Evolutionary conservation across 2,329 filamentous ascomycete genomes (phyloP).

Genomic region (Magnaporthales sp.): DNA sequence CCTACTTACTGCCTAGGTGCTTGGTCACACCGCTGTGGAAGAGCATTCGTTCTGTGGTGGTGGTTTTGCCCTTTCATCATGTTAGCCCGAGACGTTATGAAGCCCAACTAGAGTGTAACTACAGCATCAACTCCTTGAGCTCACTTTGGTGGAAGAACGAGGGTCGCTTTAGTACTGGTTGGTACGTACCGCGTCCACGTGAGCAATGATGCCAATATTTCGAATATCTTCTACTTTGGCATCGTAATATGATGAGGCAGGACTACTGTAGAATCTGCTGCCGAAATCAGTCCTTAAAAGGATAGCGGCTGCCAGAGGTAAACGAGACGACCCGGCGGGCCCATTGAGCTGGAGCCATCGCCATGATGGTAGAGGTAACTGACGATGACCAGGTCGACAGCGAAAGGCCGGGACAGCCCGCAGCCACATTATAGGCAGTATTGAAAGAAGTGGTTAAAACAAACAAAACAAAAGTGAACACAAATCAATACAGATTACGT

Average conservation of each 20-base stretch:
- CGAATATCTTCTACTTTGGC: slow-evolving; percentile 55
- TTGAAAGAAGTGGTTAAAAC: neutral
- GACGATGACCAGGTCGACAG: neutral
- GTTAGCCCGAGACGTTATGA: neutral
- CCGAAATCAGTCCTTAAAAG: neutral
- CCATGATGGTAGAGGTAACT: neutral
- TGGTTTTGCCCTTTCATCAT: slow-evolving; percentile 72
- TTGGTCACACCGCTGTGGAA: slow-evolving; percentile 89
- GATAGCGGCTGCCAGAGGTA: neutral
- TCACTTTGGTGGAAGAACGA: neutral
- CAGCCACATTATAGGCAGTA: neutral
- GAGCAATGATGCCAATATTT: slow-evolving; percentile 97
- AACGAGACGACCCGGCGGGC: neutral
- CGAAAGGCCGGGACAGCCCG: neutral
- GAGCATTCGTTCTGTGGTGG: slow-evolving; percentile 97
- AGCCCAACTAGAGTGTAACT: neutral
- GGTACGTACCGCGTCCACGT: slow-evolving; percentile 73
- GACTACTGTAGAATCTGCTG: slow-evolving; percentile 7
- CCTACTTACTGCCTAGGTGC: slow-evolving; percentile 60
- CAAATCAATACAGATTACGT: neutral
- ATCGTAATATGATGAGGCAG: slow-evolving; percentile 18
- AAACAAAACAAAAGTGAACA: neutral
- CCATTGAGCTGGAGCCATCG: neutral
- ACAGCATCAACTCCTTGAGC: slow-evolving; percentile 6
- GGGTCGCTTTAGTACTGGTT: slow-evolving; percentile 1